These are phyloP conservation scores for Irpex rosettiformis DNA, from an alignment of 1,284 basidiomycete genomes.

Conservation along the genomic window DNA sequence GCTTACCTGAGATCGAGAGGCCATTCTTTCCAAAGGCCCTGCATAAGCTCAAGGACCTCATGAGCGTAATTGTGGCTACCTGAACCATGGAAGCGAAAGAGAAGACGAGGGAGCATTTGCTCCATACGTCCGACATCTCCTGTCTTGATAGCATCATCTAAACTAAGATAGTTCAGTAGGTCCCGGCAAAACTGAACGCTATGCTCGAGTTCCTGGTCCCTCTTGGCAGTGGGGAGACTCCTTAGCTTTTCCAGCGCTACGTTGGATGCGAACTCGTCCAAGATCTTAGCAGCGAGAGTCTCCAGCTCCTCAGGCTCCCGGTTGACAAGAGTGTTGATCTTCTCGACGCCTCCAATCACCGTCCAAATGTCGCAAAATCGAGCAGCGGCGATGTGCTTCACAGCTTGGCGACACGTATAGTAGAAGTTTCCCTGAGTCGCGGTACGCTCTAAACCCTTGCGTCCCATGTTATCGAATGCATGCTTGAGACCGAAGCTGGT, in stretches of 20 bases:
- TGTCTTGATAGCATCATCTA: constrained; percentile 30
- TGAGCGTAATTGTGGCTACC: constrained; percentile 30
- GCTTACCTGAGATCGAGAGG: constrained; percentile 25
- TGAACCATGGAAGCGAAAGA: constrained; percentile 28
- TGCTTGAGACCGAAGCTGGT: constrained; percentile 15
- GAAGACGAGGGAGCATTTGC: constrained; percentile 26
- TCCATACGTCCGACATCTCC: constrained; percentile 38
- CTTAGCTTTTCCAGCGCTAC: not conserved
- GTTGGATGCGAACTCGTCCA: constrained; percentile 3
- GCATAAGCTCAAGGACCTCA: constrained; percentile 35
- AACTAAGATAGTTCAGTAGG: constrained; percentile 31
- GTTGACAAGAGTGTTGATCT: constrained; percentile 22
- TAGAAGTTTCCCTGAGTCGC: constrained; percentile 21
- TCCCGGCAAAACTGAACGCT: constrained; percentile 32
- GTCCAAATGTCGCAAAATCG: constrained; percentile 29
- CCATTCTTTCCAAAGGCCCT: constrained; percentile 33
- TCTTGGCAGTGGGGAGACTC: constrained; percentile 16
- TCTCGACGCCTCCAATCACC: constrained; percentile 14
- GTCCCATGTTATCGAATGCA: constrained; percentile 14
- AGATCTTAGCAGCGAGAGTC: constrained; percentile 17
- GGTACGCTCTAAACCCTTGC: constrained; percentile 15
- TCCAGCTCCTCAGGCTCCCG: constrained; percentile 21
- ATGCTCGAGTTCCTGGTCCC: constrained; percentile 27
- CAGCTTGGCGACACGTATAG: constrained; percentile 29
- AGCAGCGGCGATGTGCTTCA: constrained; percentile 29